phyloP scores from a whole-genome alignment of 768 basidiomycete genomes.

The Pleurotus giganteus region DNA sequence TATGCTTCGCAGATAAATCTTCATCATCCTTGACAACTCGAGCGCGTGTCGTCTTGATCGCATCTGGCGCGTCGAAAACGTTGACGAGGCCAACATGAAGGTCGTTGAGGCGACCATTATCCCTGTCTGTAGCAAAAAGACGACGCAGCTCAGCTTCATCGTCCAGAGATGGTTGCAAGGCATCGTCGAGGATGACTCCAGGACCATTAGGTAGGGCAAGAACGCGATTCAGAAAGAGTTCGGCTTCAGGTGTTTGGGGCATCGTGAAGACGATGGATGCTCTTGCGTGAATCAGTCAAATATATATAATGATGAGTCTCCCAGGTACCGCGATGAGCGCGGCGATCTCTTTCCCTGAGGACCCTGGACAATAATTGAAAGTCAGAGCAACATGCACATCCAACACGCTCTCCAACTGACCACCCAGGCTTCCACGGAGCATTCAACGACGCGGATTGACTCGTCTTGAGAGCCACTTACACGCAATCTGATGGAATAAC shows the following conservation, averaged over 20 bases:
- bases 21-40: slow-evolving; percentile 42
- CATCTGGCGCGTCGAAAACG: slow-evolving; percentile 48
- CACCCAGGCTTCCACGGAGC: background rate
- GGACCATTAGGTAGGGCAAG: slow-evolving; percentile 19
- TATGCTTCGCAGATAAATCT: slow-evolving; percentile 45
- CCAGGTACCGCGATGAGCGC: background rate
- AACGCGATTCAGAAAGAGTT: slow-evolving; percentile 23
- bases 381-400: background rate
- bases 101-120: slow-evolving; percentile 40
- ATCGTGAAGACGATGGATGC: slow-evolving; percentile 9
- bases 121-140: slow-evolving; percentile 53
- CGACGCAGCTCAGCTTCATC: slow-evolving; percentile 55
- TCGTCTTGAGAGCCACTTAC: no score
- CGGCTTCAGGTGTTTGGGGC: slow-evolving; percentile 22
- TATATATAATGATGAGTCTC: background rate
- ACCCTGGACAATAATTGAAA: background rate
- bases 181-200: slow-evolving; percentile 38
- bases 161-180: slow-evolving; percentile 52
- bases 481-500: no score
- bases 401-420: background rate
- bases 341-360: background rate
- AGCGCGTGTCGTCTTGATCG: slow-evolving; percentile 49
- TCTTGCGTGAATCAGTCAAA: background rate
- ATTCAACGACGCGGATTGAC: background rate
- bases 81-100: slow-evolving; percentile 59